phyloP scores from a whole-genome alignment of 106 monocot species.

The Iris macrosiphon region DNA sequence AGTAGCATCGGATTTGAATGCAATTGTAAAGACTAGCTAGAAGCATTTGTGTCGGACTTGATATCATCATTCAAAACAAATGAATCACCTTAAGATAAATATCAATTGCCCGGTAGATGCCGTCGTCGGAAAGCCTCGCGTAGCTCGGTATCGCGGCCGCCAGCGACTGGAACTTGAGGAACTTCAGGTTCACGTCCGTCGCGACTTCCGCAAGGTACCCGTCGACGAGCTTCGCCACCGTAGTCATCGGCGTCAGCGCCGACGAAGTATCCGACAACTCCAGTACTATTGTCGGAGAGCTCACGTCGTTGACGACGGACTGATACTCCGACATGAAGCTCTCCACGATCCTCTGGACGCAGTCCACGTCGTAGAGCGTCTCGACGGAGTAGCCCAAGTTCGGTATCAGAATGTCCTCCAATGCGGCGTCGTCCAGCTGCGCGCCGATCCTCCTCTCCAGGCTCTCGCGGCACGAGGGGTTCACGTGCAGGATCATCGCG shows the following conservation, averaged over 20 bases:
- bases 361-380: slow-evolving; percentile 33
- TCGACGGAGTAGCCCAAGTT: slow-evolving; percentile 22
- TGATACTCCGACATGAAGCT: slow-evolving; percentile 34
- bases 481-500: slow-evolving; percentile 18
- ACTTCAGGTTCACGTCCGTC: slow-evolving; percentile 41
- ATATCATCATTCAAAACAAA: too few species aligned
- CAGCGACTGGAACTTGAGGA: slow-evolving; percentile 38
- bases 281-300: slow-evolving; percentile 10
- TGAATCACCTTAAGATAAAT: slow-evolving; percentile 61
- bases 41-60: too few species aligned
- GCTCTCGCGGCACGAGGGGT: slow-evolving; percentile 20
- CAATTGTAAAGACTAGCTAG: too few species aligned
- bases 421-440: slow-evolving; percentile 27
- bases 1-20: too few species aligned
- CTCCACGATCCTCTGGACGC: slow-evolving; percentile 36
- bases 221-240: slow-evolving; percentile 65
- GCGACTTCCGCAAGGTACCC: slow-evolving; percentile 71
- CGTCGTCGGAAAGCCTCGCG: slow-evolving; percentile 50
- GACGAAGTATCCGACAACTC: slow-evolving; percentile 16
- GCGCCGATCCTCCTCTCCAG: slow-evolving; percentile 23
- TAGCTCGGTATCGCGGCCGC: slow-evolving; percentile 51
- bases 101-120: slow-evolving; percentile 69
- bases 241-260: slow-evolving; percentile 24
- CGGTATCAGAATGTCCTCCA: slow-evolving; percentile 34
- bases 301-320: slow-evolving; percentile 10